These are phyloP conservation scores for Acidomyces sp. DNA, from an alignment of 495 filamentous ascomycete genomes.

Conservation along the genomic window DNA sequence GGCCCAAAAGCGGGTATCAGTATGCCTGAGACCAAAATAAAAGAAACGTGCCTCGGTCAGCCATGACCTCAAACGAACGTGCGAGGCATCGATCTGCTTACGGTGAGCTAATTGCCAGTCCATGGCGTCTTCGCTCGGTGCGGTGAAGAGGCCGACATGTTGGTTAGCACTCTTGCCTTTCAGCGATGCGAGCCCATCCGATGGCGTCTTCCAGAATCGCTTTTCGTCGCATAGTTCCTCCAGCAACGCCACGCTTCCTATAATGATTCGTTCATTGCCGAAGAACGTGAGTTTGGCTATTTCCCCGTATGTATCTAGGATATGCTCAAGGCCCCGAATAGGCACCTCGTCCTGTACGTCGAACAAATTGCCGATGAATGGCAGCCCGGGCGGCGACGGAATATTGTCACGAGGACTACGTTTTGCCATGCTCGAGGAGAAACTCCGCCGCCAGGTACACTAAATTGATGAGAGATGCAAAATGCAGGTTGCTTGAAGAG, in stretches of 20 bases:
- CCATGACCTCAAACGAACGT: too few species aligned
- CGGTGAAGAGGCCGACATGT: conserved; percentile 43
- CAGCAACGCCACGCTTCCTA: conserved; percentile 39
- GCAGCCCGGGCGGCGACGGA: conserved; percentile 19
- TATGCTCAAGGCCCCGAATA: conserved; percentile 16
- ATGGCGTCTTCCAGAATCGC: conserved; percentile 43
- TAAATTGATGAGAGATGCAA: too few species aligned
- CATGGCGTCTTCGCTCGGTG: conserved; percentile 19
- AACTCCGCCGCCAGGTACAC: too few species aligned
- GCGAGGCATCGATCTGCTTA: too few species aligned
- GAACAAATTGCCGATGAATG: conserved; percentile 24
- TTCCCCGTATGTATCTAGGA: conserved; percentile 21
- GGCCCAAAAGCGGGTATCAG: conserved; percentile 66
- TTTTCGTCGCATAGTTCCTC: conserved; percentile 58
- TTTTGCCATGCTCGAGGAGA: too few species aligned
- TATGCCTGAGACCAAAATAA: too few species aligned
- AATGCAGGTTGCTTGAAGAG: too few species aligned
- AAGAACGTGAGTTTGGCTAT: conserved; percentile 20
- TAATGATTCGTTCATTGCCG: conserved; percentile 1
- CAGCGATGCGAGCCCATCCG: conserved; percentile 31
- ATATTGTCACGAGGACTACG: conserved; percentile 9
- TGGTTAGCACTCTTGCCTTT: conserved; percentile 35
- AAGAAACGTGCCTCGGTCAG: too few species aligned
- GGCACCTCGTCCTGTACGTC: conserved; percentile 22
- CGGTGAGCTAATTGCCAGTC: conserved; percentile 62